Evolutionary conservation across 805 yeast species (phyloP), one percentile per base, ranked within the genome.

Genomic region (Hemisphaericaspora nanyangensis): DNA sequence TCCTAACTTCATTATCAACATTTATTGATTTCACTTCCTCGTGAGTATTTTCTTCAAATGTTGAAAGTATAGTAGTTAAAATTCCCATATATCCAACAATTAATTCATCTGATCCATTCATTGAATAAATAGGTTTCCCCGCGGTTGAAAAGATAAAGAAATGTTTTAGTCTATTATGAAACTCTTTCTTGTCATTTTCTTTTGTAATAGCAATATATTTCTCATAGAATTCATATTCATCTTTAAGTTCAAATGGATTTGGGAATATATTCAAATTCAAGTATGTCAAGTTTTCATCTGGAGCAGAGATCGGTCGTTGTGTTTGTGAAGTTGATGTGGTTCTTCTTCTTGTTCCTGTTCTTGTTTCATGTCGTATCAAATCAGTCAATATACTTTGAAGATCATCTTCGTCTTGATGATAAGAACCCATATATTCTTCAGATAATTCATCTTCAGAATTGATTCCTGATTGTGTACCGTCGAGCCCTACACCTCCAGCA

Each of bases 81-180:
- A 89, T 68, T 1, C 95, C 96, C 65, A 83, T 78, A 50, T 83
- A 82, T 0, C 87, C 82, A 31, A 85, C 62, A 2, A 83, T 68
- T 12, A 79, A 59, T 27, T 79, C 81, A 38, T 85, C 90, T 2
- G 78, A 65, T 2, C 93, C 95, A 54, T 80, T 77, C 70, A 82
- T 68, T 2, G 95, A 77, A 58, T 83, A 89, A 5, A 89, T 82
- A 2, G 95, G 95, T 55, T 89, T 89, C 0, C 96, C 96, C 1
- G 96, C 95, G 2, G 80, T 65, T 0, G 95, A 85, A 7, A 89
- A 65, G 3, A 89, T 76, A 49, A 86, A 83, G 52, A 83, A 85
- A 43, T 88, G 95, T 56, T 87, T 88, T 38, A 63, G 49, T 34
- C 65, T 68, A 16, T 41, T 28, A 38, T 56, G 60, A 43, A 69